Percentiles rank a stretch among this genome's conserved stretches.
Evolutionary conservation across 2,329 filamentous ascomycete species (phyloP).

Genomic region (Colletotrichum tanaceti): DNA sequence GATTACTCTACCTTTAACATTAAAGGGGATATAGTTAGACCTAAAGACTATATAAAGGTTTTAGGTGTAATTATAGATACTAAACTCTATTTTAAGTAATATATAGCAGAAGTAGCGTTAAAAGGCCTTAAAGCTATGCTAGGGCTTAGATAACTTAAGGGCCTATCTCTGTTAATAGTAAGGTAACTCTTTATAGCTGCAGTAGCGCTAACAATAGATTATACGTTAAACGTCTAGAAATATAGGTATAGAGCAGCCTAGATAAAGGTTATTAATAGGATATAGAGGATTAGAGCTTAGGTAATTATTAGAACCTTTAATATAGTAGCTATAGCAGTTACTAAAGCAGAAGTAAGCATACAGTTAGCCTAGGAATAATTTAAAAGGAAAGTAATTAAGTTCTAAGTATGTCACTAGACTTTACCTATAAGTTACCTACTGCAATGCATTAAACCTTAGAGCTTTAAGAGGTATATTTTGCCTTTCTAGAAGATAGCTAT

Average conservation of each 20-base stretch:
- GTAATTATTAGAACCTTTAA: constrained; percentile 18
- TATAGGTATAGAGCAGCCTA: background rate
- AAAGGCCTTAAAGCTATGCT: constrained; percentile 39
- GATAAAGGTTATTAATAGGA: constrained; percentile 13
- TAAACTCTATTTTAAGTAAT: constrained; percentile 30
- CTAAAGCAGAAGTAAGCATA: constrained; percentile 30
- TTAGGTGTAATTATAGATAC: constrained; percentile 22
- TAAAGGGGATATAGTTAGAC: background rate
- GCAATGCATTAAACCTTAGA: background rate
- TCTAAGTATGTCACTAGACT: background rate
- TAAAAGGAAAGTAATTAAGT: background rate
- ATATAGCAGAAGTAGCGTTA: constrained; percentile 26
- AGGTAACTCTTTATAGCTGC: constrained; percentile 18
- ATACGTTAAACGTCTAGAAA: constrained; percentile 7
- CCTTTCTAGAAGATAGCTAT: background rate
- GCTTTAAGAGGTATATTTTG: background rate
- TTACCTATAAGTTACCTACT: background rate
- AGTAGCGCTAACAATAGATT: background rate
- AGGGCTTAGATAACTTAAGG: constrained; percentile 28
- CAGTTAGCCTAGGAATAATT: constrained; percentile 1
- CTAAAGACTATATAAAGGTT: background rate
- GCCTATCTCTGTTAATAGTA: constrained; percentile 10
- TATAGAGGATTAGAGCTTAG: background rate
- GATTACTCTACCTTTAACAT: constrained; percentile 40
- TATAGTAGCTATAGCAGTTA: background rate